A percentile compares a stretch with the other conserved stretches of the same genome.
Evolutionary conservation across 179 eudicot species (phyloP).

Genomic region (Pouteria campechiana): DNA sequence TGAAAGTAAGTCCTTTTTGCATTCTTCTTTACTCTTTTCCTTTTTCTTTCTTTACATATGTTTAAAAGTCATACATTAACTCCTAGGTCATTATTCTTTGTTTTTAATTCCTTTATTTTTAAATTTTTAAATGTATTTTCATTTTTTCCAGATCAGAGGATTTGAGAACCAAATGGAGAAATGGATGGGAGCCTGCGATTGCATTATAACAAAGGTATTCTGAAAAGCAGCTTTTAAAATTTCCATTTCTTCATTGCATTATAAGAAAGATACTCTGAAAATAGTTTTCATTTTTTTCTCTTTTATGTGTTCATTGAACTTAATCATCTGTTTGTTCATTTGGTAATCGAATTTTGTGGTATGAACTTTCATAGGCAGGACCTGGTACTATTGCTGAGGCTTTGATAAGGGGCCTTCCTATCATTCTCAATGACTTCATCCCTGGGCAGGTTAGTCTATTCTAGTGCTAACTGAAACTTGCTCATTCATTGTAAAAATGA

Average conservation of each 20-base stretch:
- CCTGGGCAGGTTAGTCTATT: constrained; percentile 69
- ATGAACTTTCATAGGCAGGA: constrained; percentile 50
- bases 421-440: constrained; percentile 82
- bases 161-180: constrained; percentile 82
- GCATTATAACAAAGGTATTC: constrained; percentile 77
- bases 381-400: constrained; percentile 98
- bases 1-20: constrained; percentile 42
- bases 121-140: too few species aligned
- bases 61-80: too few species aligned
- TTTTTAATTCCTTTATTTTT: background rate
- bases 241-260: too few species aligned
- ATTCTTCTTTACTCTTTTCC: too few species aligned
- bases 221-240: too few species aligned
- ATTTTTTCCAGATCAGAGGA: constrained; percentile 48
- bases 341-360: too few species aligned
- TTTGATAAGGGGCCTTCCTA: constrained; percentile 82
- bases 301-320: too few species aligned
- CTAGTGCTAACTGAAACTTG: background rate
- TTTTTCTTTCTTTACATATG: too few species aligned
- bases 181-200: constrained; percentile 96
- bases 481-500: too few species aligned
- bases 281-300: too few species aligned
- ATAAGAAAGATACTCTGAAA: too few species aligned
- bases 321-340: too few species aligned
- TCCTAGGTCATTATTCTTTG: background rate